Conservation (phyloP, 2,329 filamentous ascomycete species). For the Emericellopsis atlantica region DNA sequence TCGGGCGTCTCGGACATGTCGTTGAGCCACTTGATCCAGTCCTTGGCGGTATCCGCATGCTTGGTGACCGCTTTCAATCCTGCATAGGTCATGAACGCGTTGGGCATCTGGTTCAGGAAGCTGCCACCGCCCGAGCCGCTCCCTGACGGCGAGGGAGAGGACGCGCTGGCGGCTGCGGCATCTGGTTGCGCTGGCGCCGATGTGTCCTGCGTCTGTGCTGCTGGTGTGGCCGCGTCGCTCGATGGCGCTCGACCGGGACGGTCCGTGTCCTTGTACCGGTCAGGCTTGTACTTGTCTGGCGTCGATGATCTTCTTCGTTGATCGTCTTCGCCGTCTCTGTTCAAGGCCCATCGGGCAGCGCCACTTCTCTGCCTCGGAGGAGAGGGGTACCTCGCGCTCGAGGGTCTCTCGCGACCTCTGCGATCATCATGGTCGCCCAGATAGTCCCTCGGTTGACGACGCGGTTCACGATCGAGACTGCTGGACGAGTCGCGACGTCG, state of each 20-base stretch:
- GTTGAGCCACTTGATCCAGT: slow-evolving; percentile 19
- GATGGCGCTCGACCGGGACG: background rate
- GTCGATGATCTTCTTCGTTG: slow-evolving; percentile 4
- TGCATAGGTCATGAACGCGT: slow-evolving; percentile 12
- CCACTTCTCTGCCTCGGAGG: background rate
- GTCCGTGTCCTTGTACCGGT: slow-evolving; percentile 1
- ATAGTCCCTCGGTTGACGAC: background rate
- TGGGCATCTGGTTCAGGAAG: slow-evolving; percentile 11
- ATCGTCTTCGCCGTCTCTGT: slow-evolving; percentile 1
- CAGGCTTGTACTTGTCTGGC: slow-evolving; percentile 7
- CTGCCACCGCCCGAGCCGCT: slow-evolving; percentile 1
- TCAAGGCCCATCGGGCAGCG: background rate
- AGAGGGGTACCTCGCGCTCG: background rate
- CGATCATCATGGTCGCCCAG: background rate
- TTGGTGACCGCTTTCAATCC: slow-evolving; percentile 12
- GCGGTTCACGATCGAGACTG: slow-evolving; percentile 1
- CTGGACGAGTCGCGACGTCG: slow-evolving; percentile 1
- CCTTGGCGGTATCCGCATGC: slow-evolving; percentile 17
- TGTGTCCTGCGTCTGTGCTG: background rate
- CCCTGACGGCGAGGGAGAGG: background rate
- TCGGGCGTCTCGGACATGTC: slow-evolving; percentile 16
- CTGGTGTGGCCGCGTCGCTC: background rate
- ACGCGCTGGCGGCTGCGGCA: background rate
- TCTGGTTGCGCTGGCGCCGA: no score
- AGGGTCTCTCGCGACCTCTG: background rate